These are phyloP conservation scores for Fusarium sp. DNA, from an alignment of 2,329 filamentous ascomycete species.

Conservation along the genomic window DNA sequence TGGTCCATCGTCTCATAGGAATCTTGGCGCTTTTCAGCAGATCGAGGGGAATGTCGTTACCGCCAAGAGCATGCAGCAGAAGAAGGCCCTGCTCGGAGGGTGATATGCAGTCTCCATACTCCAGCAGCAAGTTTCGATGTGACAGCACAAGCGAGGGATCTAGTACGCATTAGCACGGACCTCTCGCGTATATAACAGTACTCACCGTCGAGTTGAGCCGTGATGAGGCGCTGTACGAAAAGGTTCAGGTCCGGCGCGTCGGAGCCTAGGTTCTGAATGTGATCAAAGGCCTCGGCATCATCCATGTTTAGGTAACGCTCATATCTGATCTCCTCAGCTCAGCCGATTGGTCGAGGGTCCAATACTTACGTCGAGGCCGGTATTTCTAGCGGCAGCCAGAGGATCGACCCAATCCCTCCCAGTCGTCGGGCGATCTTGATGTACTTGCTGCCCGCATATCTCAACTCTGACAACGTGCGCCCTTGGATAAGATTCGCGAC, in stretches of 20 bases:
- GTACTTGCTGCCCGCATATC: slow-evolving; percentile 48
- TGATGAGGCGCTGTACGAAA: slow-evolving; percentile 41
- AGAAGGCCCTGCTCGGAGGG: slow-evolving; percentile 40
- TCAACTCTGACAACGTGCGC: slow-evolving; percentile 39
- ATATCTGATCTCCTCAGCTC: slow-evolving; percentile 31
- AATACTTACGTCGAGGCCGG: slow-evolving; percentile 48
- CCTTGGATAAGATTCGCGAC: slow-evolving; percentile 36
- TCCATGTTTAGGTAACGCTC: slow-evolving; percentile 49
- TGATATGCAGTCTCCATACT: slow-evolving; percentile 42
- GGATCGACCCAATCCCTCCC: slow-evolving; percentile 43
- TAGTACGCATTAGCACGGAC: not conserved
- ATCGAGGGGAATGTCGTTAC: slow-evolving; percentile 33
- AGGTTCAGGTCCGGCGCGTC: slow-evolving; percentile 19
- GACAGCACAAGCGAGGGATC: slow-evolving; percentile 24
- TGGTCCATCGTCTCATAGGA: slow-evolving; percentile 41
- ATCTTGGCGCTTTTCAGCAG: slow-evolving; percentile 35
- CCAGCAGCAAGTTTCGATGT: slow-evolving; percentile 38
- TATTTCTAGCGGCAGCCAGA: slow-evolving; percentile 47
- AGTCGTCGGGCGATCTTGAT: slow-evolving; percentile 47
- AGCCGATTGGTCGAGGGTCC: rapidly evolving
- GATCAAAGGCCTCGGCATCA: slow-evolving; percentile 45
- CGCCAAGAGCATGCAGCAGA: slow-evolving; percentile 39
- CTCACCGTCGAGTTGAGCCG: slow-evolving; percentile 29
- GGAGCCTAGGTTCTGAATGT: slow-evolving; percentile 36
- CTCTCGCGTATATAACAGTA: rapidly evolving